Conservation (phyloP, 176 grass and related monocot species). For the Oryza australiensis region DNA sequence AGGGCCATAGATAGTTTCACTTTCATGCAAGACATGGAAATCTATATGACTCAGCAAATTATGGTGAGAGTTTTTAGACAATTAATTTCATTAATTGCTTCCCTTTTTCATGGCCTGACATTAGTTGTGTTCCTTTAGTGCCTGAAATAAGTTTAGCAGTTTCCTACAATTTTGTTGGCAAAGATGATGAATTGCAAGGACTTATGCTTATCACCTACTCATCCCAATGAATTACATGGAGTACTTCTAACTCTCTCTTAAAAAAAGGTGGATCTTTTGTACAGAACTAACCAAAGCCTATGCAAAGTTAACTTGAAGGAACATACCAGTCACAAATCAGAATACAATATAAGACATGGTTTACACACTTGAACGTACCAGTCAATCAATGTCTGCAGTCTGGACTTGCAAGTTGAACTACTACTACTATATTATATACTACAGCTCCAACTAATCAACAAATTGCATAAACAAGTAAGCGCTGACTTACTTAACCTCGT, state of each 20-base stretch:
- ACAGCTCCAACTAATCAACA: slow-evolving; percentile 21
- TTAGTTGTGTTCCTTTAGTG: background rate
- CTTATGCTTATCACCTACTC: background rate
- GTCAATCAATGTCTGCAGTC: background rate
- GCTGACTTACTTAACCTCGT: background rate
- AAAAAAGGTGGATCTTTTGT: background rate
- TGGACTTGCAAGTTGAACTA: background rate
- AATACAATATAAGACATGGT: background rate
- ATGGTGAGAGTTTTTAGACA: background rate
- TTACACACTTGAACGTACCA: background rate
- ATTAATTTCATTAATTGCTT: background rate
- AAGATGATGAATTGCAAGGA: background rate
- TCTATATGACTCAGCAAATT: background rate
- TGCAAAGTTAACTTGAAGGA: too few species aligned
- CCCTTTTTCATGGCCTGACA: background rate
- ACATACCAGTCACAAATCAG: too few species aligned
- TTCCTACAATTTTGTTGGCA: background rate
- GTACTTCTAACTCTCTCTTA: background rate
- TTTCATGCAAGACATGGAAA: background rate
- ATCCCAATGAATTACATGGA: background rate
- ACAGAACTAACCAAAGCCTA: background rate
- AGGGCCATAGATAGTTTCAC: background rate
- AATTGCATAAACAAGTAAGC: slow-evolving; percentile 22
- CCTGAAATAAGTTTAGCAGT: background rate
- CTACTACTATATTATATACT: background rate